These are phyloP conservation scores for Centaurea solstitialis DNA, from an alignment of 129 eudicot genomes.

Conservation along the genomic window DNA sequence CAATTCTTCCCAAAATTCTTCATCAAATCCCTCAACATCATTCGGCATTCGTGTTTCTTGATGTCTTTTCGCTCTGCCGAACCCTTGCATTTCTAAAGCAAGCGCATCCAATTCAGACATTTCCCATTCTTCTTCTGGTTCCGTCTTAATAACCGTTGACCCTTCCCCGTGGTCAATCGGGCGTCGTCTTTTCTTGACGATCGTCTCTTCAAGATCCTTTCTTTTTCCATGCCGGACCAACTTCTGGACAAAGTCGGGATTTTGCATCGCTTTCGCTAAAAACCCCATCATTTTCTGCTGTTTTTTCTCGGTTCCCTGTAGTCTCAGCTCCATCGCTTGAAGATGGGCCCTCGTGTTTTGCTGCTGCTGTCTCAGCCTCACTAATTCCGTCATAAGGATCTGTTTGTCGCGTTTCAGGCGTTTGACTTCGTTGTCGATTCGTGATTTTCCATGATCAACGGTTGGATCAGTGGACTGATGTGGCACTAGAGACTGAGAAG, in stretches of 20 bases:
- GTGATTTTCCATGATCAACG: constrained; percentile 60
- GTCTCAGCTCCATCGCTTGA: constrained; percentile 69
- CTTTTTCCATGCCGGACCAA: constrained; percentile 61
- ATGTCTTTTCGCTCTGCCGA: constrained; percentile 50
- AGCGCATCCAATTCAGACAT: constrained; percentile 86
- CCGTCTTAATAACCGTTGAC: constrained; percentile 45
- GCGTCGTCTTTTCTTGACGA: constrained; percentile 58
- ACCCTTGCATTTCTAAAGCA: constrained; percentile 95
- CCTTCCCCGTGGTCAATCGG: constrained; percentile 42
- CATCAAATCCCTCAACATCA: constrained; percentile 58
- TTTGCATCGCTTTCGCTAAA: constrained; percentile 90
- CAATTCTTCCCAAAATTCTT: constrained; percentile 87
- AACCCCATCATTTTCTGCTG: constrained; percentile 97
- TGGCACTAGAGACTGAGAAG: constrained; percentile 40
- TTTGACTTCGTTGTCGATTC: constrained; percentile 62
- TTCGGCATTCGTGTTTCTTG: constrained; percentile 35
- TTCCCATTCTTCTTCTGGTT: constrained; percentile 58
- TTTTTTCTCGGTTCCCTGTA: constrained; percentile 79
- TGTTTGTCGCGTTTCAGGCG: constrained; percentile 74
- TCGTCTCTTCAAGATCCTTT: constrained; percentile 57
- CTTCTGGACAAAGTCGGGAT: constrained; percentile 73
- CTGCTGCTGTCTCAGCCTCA: constrained; percentile 79
- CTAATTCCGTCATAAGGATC: constrained; percentile 64
- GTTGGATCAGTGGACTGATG: constrained; percentile 48
- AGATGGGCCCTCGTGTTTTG: constrained; percentile 61